phyloP scores from a whole-genome alignment of 2,329 filamentous ascomycete species.

The Ambrosiella beaveri region DNA sequence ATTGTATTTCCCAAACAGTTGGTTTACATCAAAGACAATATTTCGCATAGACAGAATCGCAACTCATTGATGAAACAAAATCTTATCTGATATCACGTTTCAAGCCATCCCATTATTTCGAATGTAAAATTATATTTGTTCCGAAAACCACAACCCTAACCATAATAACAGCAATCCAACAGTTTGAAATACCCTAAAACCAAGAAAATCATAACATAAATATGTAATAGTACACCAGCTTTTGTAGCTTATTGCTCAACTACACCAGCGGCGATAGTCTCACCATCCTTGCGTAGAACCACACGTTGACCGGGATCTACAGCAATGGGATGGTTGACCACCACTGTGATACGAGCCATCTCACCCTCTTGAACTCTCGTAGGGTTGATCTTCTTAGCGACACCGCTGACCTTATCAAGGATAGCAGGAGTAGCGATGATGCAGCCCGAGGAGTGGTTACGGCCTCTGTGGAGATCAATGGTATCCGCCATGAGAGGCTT shows the following conservation, averaged over 20 bases:
- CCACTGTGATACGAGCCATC: constrained; percentile 61
- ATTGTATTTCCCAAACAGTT: no score
- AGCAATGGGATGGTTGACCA: constrained; percentile 56
- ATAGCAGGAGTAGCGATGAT: constrained; percentile 55
- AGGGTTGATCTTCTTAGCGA: constrained; percentile 65
- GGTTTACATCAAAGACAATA: no score
- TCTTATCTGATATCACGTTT: neutral
- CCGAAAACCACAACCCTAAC: no score
- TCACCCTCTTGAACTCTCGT: constrained; percentile 64
- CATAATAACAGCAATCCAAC: no score
- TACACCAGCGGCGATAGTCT: constrained; percentile 75
- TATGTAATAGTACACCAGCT: neutral
- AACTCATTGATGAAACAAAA: neutral
- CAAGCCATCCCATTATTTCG: neutral
- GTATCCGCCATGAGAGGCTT: constrained; percentile 78
- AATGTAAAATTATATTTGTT: neutral
- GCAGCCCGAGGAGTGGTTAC: constrained; percentile 60
- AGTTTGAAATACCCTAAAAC: neutral
- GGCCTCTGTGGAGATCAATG: constrained; percentile 74
- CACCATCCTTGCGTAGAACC: constrained; percentile 62
- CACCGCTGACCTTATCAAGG: constrained; percentile 63
- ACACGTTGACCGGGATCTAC: constrained; percentile 66
- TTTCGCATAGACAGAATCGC: neutral
- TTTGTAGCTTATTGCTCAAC: constrained; percentile 42
- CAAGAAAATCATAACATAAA: neutral